A percentile compares a stretch with the other conserved stretches of the same genome.
Conservation (phyloP, 306 rosid genomes). For the Prunus mira region DNA sequence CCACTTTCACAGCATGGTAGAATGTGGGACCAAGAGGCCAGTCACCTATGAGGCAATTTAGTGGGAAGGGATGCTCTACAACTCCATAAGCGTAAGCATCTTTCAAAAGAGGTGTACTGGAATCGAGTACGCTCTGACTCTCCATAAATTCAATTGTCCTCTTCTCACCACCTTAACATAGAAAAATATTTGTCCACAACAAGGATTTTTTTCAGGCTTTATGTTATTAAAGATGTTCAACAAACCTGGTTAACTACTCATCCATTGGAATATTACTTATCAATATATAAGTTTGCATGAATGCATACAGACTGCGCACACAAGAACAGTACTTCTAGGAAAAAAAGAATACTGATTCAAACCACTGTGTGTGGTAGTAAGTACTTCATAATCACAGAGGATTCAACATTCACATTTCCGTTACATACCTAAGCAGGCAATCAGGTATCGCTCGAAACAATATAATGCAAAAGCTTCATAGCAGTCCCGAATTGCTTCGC, state of each 20-base stretch:
- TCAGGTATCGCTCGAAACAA: slow-evolving; percentile 96
- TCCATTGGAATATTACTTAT: background rate
- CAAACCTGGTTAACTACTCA: background rate
- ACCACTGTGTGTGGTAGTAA: background rate
- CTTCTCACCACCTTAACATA: slow-evolving; percentile 83
- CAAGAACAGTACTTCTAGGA: background rate
- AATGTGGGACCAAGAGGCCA: slow-evolving; percentile 92
- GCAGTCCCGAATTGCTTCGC: slow-evolving; percentile 92
- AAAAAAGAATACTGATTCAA: background rate
- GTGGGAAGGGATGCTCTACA: slow-evolving; percentile 96
- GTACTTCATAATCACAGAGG: background rate
- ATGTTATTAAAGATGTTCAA: background rate
- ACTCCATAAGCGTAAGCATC: slow-evolving; percentile 81
- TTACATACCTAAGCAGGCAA: slow-evolving; percentile 91
- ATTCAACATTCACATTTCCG: slow-evolving; percentile 5
- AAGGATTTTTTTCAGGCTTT: slow-evolving; percentile 10
- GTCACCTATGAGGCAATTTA: slow-evolving; percentile 69
- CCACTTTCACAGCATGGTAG: slow-evolving; percentile 95
- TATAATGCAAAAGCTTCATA: slow-evolving; percentile 98
- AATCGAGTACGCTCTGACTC: slow-evolving; percentile 56
- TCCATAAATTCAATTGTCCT: slow-evolving; percentile 88
- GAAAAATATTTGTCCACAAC: slow-evolving; percentile 11
- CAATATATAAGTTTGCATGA: background rate
- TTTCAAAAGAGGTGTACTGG: slow-evolving; percentile 73
- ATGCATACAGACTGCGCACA: background rate